Conservation (phyloP, 495 filamentous ascomycete species). For the Pseudomonodictys pantanalensis region DNA sequence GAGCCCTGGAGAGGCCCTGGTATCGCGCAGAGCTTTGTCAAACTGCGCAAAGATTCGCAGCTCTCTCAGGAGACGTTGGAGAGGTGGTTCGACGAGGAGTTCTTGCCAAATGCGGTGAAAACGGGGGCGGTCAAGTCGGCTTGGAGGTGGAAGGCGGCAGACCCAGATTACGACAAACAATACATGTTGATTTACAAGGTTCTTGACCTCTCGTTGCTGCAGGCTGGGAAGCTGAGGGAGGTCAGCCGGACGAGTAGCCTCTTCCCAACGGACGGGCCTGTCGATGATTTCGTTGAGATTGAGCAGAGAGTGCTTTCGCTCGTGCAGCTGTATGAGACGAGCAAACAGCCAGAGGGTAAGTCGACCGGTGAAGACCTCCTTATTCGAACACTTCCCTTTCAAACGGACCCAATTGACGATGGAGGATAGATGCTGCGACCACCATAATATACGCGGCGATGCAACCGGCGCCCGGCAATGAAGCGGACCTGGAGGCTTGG, state of each 20-base stretch:
- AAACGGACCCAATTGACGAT: background rate
- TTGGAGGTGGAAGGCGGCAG: constrained; percentile 27
- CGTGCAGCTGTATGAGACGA: constrained; percentile 28
- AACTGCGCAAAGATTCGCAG: constrained; percentile 1
- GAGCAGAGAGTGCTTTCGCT: constrained; percentile 20
- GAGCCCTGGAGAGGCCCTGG: constrained; percentile 26
- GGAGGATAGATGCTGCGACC: constrained; percentile 1
- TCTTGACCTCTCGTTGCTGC: constrained; percentile 31
- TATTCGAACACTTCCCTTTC: background rate
- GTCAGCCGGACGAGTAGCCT: constrained; percentile 15
- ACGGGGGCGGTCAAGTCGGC: constrained; percentile 28
- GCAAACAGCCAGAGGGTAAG: constrained; percentile 25
- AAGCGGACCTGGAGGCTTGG: constrained; percentile 26
- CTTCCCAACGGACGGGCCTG: constrained; percentile 8
- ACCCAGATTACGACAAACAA: constrained; percentile 20
- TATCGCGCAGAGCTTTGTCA: constrained; percentile 17
- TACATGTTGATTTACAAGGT: constrained; percentile 36
- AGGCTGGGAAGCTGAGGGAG: constrained; percentile 13
- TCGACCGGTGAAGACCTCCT: background rate
- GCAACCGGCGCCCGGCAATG: constrained; percentile 17
- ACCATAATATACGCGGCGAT: constrained; percentile 24
- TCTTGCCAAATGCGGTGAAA: constrained; percentile 35
- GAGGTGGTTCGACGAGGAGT: constrained; percentile 37
- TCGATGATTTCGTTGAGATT: constrained; percentile 13
- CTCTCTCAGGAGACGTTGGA: constrained; percentile 23